Conservation (phyloP, 2,329 filamentous ascomycete genomes). For the Cladosporium phlei region DNA sequence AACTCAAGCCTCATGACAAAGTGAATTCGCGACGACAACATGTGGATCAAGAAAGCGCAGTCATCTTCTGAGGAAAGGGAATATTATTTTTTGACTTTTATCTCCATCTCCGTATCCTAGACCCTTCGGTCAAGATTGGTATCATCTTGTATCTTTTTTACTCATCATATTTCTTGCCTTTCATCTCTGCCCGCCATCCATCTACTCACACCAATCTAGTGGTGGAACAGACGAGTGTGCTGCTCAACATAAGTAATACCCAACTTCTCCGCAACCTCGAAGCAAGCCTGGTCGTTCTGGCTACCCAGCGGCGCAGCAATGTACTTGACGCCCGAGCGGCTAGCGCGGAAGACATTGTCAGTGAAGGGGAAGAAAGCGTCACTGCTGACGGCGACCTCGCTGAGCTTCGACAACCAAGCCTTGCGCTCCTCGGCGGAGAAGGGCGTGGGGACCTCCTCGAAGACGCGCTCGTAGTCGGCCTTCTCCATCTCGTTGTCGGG, state of each 20-base stretch:
- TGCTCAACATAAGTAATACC: conserved; percentile 95
- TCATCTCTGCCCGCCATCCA: not conserved
- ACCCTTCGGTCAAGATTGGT: too few relatives aligned
- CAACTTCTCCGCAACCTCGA: conserved; percentile 85
- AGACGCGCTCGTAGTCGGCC: conserved; percentile 79
- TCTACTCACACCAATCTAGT: conserved; percentile 50
- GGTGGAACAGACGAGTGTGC: conserved; percentile 88
- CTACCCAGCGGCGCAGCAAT: conserved; percentile 89
- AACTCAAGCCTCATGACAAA: too few relatives aligned
- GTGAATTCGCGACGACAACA: too few relatives aligned
- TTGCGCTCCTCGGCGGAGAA: conserved; percentile 82
- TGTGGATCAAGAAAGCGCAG: too few relatives aligned
- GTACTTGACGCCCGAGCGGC: conserved; percentile 87
- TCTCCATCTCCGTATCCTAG: too few relatives aligned
- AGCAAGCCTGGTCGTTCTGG: conserved; percentile 76
- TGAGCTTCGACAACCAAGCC: conserved; percentile 78
- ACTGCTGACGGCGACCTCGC: conserved; percentile 78
- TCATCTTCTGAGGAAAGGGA: too few relatives aligned
- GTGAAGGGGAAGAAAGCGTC: conserved; percentile 99
- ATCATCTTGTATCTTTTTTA: too few relatives aligned
- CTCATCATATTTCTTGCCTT: not conserved
- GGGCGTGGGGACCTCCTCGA: conserved; percentile 77
- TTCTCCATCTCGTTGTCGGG: conserved; percentile 79
- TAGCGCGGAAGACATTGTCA: conserved; percentile 92
- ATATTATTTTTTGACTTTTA: too few relatives aligned